Percentiles rank a stretch among this genome's conserved stretches.
Evolutionary conservation across 495 filamentous ascomycete species (phyloP).

Genomic region (Lepraria neglecta): DNA sequence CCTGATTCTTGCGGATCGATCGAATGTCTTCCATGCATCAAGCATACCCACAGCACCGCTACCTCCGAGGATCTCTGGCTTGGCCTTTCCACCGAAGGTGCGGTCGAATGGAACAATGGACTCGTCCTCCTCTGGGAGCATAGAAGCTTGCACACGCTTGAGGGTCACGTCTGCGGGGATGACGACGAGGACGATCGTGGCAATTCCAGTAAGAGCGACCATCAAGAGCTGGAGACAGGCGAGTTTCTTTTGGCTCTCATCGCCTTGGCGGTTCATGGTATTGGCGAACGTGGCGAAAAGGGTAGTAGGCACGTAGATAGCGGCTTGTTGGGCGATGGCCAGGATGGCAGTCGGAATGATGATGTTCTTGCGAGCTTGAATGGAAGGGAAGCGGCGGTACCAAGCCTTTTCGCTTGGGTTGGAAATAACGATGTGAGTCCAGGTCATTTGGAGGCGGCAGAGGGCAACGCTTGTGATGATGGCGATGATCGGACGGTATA

Average conservation of each 20-base stretch:
- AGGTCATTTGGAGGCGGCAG: constrained; percentile 54
- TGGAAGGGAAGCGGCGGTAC: constrained; percentile 34
- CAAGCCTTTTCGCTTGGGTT: constrained; percentile 33
- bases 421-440: constrained; percentile 48
- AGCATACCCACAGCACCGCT: constrained; percentile 59
- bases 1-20: constrained; percentile 56
- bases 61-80: constrained; percentile 59
- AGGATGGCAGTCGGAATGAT: constrained; percentile 38
- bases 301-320: constrained; percentile 24
- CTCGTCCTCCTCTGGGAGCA: constrained; percentile 62
- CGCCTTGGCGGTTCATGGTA: constrained; percentile 25
- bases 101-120: constrained; percentile 73
- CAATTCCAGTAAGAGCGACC: constrained; percentile 33
- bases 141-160: constrained; percentile 63
- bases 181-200: constrained; percentile 44
- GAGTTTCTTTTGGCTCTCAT: constrained; percentile 27
- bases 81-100: constrained; percentile 54
- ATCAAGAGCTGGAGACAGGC: constrained; percentile 34
- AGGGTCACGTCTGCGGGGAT: constrained; percentile 59
- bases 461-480: constrained; percentile 46
- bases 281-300: constrained; percentile 14
- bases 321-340: constrained; percentile 24
- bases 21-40: constrained; percentile 67
- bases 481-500: constrained; percentile 31
- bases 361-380: constrained; percentile 34